A percentile compares a stretch with the other conserved stretches of the same genome.
These are phyloP conservation scores for Colletotrichum kahawae DNA, from an alignment of 2,329 filamentous ascomycete genomes.

Conservation along the genomic window DNA sequence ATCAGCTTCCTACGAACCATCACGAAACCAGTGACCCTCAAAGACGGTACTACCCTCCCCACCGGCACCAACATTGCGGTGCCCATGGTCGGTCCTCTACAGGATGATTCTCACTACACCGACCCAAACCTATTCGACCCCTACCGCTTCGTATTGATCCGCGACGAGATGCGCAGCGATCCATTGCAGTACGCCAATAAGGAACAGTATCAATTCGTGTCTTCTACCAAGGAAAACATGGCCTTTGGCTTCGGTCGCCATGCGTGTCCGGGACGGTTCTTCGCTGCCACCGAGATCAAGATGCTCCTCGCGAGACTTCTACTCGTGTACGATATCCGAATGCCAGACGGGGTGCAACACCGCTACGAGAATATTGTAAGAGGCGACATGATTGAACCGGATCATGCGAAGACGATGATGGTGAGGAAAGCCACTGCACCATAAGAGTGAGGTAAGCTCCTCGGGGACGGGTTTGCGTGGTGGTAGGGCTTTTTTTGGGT, in stretches of 20 bases:
- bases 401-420: background rate
- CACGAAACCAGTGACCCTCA: conserved; percentile 53
- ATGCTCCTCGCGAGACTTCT: conserved; percentile 43
- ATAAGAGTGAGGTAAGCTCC: background rate
- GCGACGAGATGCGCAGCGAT: background rate
- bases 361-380: background rate
- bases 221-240: conserved; percentile 36
- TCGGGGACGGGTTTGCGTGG: background rate
- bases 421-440: background rate
- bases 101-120: conserved; percentile 37
- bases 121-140: conserved; percentile 30
- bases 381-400: background rate
- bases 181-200: background rate
- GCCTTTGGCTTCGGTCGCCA: conserved; percentile 42
- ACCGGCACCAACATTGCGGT: conserved; percentile 48
- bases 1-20: conserved; percentile 55
- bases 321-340: conserved; percentile 42
- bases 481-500: background rate
- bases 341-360: background rate
- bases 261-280: conserved; percentile 48
- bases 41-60: conserved; percentile 55
- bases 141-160: background rate
- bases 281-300: conserved; percentile 50
- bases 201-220: conserved; percentile 40
- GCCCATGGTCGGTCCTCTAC: conserved; percentile 37